Base-by-base conservation (phyloP, 2,329 filamentous ascomycete genomes). In the Aspergillus transmontanensis region DNA sequence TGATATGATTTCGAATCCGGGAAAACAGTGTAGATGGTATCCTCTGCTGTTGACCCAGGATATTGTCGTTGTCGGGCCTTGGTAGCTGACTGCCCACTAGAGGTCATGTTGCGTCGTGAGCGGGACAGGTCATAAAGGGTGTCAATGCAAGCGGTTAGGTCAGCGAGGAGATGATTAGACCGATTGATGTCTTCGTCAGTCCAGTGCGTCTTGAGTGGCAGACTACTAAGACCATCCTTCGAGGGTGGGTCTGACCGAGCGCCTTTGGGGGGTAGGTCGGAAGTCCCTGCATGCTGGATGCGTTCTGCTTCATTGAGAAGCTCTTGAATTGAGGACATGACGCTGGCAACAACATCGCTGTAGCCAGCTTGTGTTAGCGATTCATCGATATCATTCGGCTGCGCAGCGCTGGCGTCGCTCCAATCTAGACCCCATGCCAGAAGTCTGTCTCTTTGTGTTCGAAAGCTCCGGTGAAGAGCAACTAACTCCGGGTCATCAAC, bases 391-490 rank as follows among this genome's bases (percentile, higher is more conserved):
- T 87, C 84, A 68, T 83, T 85, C 62, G 85, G 82, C 58, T 82
- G 78, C 19, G 81, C 82, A 64, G 83, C 84, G 68, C 82, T 84
- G 63, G 84, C 86, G 72, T 89, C 87, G 74, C 83, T 87, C 87
- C 87, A 90, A 72, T 89, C 86, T 62, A 89, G 77, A 54, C 87
- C 87, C 87, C 87, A 90, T 36, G 87, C 84, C 46, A 89, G 82
- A 55, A 89, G 78, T 23, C 87, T 79, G 73, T 89, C 86, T 71
- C 87, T 87, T 71, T 90, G 87, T 59, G 87, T 87, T 63, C 85
- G 81, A 70, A 87, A 87, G 68, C 86, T 87, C 62, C 83, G 83
- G 67, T 88, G 84, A 43, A 89, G 78, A 32, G 83, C 81, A 28
- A 83, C 80, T 14, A 87, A 81, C 61, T 88, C 85, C 39, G 84